These are phyloP conservation scores for Rachicladosporium sp. DNA, from an alignment of 2,329 filamentous ascomycete species.

Conservation along the genomic window DNA sequence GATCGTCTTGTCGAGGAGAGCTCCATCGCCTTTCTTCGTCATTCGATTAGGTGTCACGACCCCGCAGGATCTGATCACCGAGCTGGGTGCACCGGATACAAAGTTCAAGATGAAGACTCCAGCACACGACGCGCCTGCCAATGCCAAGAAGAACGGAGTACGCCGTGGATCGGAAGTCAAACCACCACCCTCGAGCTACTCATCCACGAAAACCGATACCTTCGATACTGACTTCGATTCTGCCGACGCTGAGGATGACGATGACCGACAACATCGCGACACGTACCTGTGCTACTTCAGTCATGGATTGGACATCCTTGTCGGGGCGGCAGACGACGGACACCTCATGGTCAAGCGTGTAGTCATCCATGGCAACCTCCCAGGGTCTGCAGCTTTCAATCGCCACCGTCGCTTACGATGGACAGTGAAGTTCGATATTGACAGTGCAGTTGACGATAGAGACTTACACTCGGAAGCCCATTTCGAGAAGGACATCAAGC, in stretches of 20 bases:
- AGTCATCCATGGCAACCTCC: conserved; percentile 88
- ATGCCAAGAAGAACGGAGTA: too few relatives aligned
- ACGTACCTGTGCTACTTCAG: conserved; percentile 98
- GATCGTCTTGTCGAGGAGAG: conserved; percentile 64
- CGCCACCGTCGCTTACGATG: conserved; percentile 81
- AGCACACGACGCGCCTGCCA: conserved; percentile 3
- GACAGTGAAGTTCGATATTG: conserved; percentile 38
- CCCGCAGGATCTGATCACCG: conserved; percentile 79
- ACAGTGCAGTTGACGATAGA: conserved; percentile 30
- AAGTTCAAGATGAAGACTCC: conserved; percentile 47
- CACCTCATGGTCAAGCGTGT: conserved; percentile 72
- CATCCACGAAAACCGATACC: conserved; percentile 30
- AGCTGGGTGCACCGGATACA: conserved; percentile 84
- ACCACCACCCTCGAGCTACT: conserved; percentile 24
- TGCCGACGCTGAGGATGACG: conserved; percentile 42
- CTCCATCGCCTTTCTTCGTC: conserved; percentile 52
- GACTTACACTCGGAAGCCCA: conserved; percentile 61
- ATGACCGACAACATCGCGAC: conserved; percentile 42
- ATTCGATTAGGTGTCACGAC: conserved; percentile 76
- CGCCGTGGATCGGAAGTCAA: conserved; percentile 15
- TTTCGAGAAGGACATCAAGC: conserved; percentile 58
- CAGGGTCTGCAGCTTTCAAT: conserved; percentile 94
- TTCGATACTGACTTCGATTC: conserved; percentile 34
- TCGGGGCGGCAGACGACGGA: conserved; percentile 47
- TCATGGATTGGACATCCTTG: conserved; percentile 81